Conservation (phyloP, 306 rosid genomes). For the Neltuma alba region DNA sequence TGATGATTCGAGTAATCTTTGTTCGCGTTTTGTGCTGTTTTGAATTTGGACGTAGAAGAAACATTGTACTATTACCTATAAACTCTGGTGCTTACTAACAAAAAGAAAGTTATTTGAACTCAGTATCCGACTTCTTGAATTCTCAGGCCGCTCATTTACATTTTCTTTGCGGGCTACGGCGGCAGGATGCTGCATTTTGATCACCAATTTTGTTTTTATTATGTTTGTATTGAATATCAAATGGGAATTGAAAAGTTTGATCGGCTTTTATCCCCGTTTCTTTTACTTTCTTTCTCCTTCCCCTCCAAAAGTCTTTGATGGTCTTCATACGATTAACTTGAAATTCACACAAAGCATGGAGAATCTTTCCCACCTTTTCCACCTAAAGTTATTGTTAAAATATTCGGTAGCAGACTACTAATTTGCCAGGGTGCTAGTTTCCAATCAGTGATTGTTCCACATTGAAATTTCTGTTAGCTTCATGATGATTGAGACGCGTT, state of each 20-base stretch:
- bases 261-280: neutral
- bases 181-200: conserved; percentile 11
- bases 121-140: neutral
- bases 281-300: too few species aligned
- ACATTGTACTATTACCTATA: neutral
- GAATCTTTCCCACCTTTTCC: neutral
- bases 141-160: neutral
- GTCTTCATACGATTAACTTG: neutral
- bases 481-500: conserved; percentile 1
- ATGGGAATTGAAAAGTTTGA: conserved; percentile 15
- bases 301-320: neutral
- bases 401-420: neutral
- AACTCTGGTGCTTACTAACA: neutral
- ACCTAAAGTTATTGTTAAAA: neutral
- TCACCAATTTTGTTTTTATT: neutral
- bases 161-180: neutral
- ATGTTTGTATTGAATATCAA: conserved; percentile 5
- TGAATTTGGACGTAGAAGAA: neutral
- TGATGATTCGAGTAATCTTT: neutral
- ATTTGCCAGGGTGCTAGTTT: neutral
- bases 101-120: neutral
- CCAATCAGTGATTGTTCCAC: neutral
- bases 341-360: conserved; percentile 1
- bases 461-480: conserved; percentile 8
- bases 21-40: neutral